A percentile compares a stretch with the other conserved stretches of the same genome.
phyloP scores from a whole-genome alignment of 768 basidiomycete genomes.

The Mycena maculata region DNA sequence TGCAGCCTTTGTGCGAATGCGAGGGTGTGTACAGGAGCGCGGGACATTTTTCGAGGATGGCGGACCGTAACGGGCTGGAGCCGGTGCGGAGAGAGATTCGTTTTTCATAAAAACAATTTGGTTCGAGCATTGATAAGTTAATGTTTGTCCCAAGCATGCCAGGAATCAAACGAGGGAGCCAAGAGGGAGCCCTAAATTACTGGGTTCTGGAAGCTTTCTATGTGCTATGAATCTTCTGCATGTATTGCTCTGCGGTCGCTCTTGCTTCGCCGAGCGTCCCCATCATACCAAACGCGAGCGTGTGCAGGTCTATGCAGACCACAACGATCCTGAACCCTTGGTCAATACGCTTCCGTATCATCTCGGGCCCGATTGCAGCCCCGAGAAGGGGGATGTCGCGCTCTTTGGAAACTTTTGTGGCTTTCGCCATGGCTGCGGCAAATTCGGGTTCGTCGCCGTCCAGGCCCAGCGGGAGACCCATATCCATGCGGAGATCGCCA shows the following conservation, averaged over 20 bases:
- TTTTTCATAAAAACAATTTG: no score
- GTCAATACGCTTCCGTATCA: slow-evolving; percentile 24
- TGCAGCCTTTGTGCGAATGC: no score
- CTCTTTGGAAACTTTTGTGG: slow-evolving; percentile 2
- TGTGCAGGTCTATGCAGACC: slow-evolving; percentile 12
- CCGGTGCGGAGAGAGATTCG: no score
- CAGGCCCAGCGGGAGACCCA: slow-evolving; percentile 17
- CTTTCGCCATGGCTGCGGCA: slow-evolving; percentile 19
- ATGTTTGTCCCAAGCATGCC: no score
- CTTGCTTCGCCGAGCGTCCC: background rate
- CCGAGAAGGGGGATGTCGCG: slow-evolving; percentile 14
- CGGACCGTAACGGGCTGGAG: no score
- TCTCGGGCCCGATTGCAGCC: slow-evolving; percentile 7
- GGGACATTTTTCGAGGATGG: no score
- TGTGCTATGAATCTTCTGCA: slow-evolving; percentile 2
- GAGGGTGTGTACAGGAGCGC: no score
- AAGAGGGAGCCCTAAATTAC: no score
- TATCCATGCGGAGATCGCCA: slow-evolving; percentile 27
- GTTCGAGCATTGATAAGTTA: no score
- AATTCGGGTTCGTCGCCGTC: slow-evolving; percentile 27
- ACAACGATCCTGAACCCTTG: slow-evolving; percentile 19
- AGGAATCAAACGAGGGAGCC: no score
- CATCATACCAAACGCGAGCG: slow-evolving; percentile 20
- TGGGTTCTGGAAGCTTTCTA: no score
- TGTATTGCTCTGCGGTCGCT: slow-evolving; percentile 14